These are phyloP conservation scores for Apophysomyces elegans DNA, from an alignment of 371 early-diverging fungal species.

Conservation along the genomic window DNA sequence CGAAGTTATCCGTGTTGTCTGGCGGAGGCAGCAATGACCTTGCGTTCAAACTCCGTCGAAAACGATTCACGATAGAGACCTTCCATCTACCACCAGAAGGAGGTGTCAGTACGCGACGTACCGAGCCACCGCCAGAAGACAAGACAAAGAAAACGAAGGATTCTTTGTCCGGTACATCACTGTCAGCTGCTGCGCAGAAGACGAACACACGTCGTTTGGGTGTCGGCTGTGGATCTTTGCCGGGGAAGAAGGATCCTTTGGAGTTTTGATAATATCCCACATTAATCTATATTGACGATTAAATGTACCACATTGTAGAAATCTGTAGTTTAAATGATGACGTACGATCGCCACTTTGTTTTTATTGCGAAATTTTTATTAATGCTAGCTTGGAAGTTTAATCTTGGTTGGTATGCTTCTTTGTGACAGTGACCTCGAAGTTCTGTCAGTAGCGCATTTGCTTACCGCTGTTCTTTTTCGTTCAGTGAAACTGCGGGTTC, in stretches of 20 bases:
- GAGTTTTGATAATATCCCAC: conserved; percentile 37
- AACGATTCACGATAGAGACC: conserved; percentile 88
- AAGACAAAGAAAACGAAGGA: conserved; percentile 13
- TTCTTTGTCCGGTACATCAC: conserved; percentile 14
- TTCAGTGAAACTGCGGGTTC: background rate
- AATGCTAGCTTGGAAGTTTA: too few relatives aligned
- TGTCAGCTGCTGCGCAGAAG: conserved; percentile 19
- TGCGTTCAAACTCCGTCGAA: conserved; percentile 85
- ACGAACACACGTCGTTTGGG: conserved; percentile 24
- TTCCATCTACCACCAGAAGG: conserved; percentile 94
- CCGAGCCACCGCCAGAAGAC: conserved; percentile 38
- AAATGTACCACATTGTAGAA: too few relatives aligned
- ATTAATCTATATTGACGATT: too few relatives aligned
- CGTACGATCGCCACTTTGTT: background rate
- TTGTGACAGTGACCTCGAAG: too few relatives aligned
- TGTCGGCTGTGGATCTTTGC: conserved; percentile 48
- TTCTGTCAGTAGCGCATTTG: too few relatives aligned
- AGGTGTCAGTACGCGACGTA: conserved; percentile 72
- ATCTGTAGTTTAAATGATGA: background rate
- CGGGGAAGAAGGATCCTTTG: conserved; percentile 48
- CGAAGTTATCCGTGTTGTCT: conserved; percentile 69
- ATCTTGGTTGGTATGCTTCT: too few relatives aligned
- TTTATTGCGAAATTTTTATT: background rate
- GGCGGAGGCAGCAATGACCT: conserved; percentile 73
- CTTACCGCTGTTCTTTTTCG: background rate